Conservation (phyloP, 805 yeast species). For the Yarrowia bubula region DNA sequence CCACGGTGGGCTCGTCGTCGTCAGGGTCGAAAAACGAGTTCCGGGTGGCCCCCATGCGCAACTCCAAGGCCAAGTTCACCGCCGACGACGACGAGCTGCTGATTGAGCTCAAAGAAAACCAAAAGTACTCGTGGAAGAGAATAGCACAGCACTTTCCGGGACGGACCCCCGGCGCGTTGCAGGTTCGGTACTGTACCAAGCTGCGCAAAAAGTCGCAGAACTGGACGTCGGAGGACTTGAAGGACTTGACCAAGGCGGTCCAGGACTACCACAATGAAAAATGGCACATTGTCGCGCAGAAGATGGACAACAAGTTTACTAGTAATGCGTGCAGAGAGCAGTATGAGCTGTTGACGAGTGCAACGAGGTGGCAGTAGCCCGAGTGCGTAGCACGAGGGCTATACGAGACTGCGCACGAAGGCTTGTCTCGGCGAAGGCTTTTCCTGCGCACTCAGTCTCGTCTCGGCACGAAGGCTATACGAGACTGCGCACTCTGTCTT, state of each 20-base stretch:
- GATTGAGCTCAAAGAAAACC: constrained; percentile 58
- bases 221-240: constrained; percentile 32
- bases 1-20: not conserved
- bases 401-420: no score
- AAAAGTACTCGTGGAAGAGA: constrained; percentile 78
- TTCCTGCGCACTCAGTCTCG: no score
- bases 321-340: constrained; percentile 31
- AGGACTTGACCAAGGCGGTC: constrained; percentile 30
- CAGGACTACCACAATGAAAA: constrained; percentile 33
- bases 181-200: constrained; percentile 46
- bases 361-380: constrained; percentile 3
- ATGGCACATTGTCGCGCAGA: constrained; percentile 32
- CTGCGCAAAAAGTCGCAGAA: constrained; percentile 31
- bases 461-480: no score
- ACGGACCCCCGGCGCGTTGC: constrained; percentile 81
- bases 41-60: not conserved
- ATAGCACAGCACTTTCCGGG: constrained; percentile 69
- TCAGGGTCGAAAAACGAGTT: not conserved
- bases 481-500: no score
- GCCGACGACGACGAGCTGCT: constrained; percentile 36
- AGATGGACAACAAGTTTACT: constrained; percentile 32
- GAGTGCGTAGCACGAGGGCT: not conserved
- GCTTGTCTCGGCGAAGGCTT: no score
- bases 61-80: constrained; percentile 34
- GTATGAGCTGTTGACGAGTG: constrained; percentile 27